Evolutionary conservation across 768 basidiomycete species (phyloP).

Genomic region (Hypholoma fasciculare): DNA sequence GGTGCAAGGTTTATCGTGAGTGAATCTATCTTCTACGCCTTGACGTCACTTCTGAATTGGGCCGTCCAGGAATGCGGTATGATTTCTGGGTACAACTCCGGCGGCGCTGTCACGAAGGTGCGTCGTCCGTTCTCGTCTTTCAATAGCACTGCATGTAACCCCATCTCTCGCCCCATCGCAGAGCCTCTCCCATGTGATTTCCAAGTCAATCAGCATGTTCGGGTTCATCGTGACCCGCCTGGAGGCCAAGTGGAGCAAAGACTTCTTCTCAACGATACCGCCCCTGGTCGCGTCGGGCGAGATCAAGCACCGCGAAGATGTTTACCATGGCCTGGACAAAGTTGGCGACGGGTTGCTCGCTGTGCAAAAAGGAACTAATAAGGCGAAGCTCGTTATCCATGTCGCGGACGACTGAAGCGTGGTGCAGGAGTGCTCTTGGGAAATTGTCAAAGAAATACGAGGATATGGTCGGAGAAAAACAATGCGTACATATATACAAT

Average conservation of each 20-base stretch:
- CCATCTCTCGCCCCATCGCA: slow-evolving; percentile 8
- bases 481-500: not conserved
- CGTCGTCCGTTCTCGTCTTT: not conserved
- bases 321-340: slow-evolving; percentile 42
- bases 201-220: slow-evolving; percentile 38
- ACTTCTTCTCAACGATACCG: slow-evolving; percentile 44
- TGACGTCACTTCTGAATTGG: not conserved
- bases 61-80: slow-evolving; percentile 39
- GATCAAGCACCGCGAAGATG: slow-evolving; percentile 47
- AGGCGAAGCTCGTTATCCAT: slow-evolving; percentile 33
- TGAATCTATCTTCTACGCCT: not conserved
- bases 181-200: slow-evolving; percentile 39
- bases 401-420: slow-evolving; percentile 27
- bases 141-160: not conserved
- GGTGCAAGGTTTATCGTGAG: slow-evolving; percentile 54
- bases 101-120: slow-evolving; percentile 27
- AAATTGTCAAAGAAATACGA: not conserved
- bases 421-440: not conserved
- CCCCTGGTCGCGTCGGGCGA: slow-evolving; percentile 42
- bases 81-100: slow-evolving; percentile 38
- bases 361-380: slow-evolving; percentile 35
- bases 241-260: slow-evolving; percentile 33
- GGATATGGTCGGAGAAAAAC: not conserved
- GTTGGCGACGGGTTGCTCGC: slow-evolving; percentile 34
- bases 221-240: slow-evolving; percentile 38